These are phyloP conservation scores for Colletotrichum coccodes DNA, from an alignment of 2,329 filamentous ascomycete genomes.

Conservation along the genomic window DNA sequence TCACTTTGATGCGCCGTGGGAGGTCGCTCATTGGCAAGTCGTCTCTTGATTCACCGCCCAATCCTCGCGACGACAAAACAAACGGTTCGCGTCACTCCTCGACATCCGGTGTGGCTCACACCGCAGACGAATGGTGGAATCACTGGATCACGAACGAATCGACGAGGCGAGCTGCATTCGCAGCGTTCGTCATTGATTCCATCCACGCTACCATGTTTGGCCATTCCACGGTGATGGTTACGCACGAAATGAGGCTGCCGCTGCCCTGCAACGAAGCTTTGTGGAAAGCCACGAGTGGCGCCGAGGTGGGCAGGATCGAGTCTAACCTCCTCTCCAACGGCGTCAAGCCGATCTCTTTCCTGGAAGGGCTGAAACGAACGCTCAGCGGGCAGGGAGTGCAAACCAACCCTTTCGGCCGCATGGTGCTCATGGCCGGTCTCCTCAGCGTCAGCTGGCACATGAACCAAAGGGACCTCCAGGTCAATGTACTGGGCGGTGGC, in stretches of 20 bases:
- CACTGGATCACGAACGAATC: constrained; percentile 96
- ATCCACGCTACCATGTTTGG: constrained; percentile 98
- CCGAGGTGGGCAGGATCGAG: constrained; percentile 87
- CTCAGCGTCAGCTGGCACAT: constrained; percentile 97
- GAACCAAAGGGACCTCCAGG: constrained; percentile 94
- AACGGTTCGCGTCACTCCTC: constrained; percentile 70
- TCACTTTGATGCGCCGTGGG: constrained; percentile 94
- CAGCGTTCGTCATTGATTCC: constrained; percentile 93
- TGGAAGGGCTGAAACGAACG: constrained; percentile 91
- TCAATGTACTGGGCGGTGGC: constrained; percentile 80
- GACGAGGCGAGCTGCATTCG: constrained; percentile 89
- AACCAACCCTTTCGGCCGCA: constrained; percentile 93
- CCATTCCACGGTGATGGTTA: constrained; percentile 96
- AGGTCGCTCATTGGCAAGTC: constrained; percentile 90
- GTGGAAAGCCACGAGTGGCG: constrained; percentile 90
- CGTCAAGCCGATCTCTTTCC: constrained; percentile 85
- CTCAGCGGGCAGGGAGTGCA: constrained; percentile 86
- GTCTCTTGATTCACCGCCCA: constrained; percentile 84
- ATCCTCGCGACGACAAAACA: constrained; percentile 68
- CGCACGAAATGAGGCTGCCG: constrained; percentile 91
- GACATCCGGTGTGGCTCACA: constrained; percentile 70
- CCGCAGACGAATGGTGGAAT: constrained; percentile 91
- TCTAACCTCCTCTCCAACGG: constrained; percentile 82
- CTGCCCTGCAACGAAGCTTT: constrained; percentile 92
- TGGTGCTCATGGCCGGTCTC: constrained; percentile 92